These are phyloP conservation scores for Pezicula carpinea DNA, from an alignment of 2,329 filamentous ascomycete genomes.

Conservation along the genomic window DNA sequence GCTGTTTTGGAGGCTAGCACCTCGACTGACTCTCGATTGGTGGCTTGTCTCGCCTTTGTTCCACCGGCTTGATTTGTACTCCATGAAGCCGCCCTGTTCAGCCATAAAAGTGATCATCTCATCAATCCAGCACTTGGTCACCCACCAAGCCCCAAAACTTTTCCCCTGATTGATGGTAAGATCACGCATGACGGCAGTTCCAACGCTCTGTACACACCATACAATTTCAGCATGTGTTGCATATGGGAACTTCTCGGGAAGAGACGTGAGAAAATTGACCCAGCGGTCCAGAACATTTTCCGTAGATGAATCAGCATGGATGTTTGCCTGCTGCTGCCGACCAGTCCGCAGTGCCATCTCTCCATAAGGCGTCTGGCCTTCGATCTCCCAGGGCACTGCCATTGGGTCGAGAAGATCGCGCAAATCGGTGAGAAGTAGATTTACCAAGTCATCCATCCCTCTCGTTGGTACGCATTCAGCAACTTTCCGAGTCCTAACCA, in stretches of 20 bases:
- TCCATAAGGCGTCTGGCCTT: constrained; percentile 56
- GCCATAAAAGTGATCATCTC: constrained; percentile 91
- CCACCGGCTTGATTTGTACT: constrained; percentile 42
- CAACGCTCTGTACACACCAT: constrained; percentile 70
- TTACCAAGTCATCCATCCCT: constrained; percentile 63
- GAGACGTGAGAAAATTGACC: constrained; percentile 64
- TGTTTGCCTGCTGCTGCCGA: constrained; percentile 34
- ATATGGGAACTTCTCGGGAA: constrained; percentile 69
- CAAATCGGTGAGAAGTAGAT: constrained; percentile 60
- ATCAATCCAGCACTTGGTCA: constrained; percentile 92
- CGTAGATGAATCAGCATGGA: constrained; percentile 36
- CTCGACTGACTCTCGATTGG: constrained; percentile 14
- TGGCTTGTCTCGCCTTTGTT: constrained; percentile 18
- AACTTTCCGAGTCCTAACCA: constrained; percentile 58
- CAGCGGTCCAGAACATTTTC: constrained; percentile 75
- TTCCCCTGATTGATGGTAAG: constrained; percentile 73
- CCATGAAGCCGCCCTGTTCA: constrained; percentile 85
- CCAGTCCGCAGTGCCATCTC: constrained; percentile 47
- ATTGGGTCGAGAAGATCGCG: constrained; percentile 66
- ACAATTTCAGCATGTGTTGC: constrained; percentile 69
- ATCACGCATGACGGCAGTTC: constrained; percentile 74
- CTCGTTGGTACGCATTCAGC: constrained; percentile 58
- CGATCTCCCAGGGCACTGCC: constrained; percentile 60
- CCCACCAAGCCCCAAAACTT: constrained; percentile 90
- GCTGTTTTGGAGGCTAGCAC: constrained; percentile 21